Percentiles rank a stretch among this genome's conserved stretches.
phyloP scores from a whole-genome alignment of 2,329 filamentous ascomycete species.

The Penicillium sp. region DNA sequence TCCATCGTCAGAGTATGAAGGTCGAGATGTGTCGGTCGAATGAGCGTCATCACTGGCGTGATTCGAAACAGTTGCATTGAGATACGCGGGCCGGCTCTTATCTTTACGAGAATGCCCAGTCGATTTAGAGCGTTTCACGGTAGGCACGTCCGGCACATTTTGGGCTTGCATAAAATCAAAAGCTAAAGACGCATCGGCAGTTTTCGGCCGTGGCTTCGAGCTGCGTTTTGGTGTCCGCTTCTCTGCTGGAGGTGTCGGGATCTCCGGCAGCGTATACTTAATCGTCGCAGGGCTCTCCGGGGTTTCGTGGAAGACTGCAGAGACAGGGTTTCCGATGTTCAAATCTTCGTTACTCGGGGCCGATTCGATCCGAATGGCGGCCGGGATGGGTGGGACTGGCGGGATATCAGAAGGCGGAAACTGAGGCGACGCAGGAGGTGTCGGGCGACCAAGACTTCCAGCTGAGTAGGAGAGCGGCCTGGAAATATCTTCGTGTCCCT shows the following conservation, averaged over 20 bases:
- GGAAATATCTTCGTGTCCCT: constrained; percentile 29
- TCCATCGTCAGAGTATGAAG: constrained; percentile 31
- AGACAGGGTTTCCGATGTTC: constrained; percentile 75
- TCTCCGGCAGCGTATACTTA: constrained; percentile 64
- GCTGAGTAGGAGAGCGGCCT: constrained; percentile 38
- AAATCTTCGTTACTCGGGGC: constrained; percentile 15
- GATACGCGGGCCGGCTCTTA: constrained; percentile 30
- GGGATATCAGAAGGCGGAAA: constrained; percentile 13
- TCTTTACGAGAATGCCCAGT: constrained; percentile 35
- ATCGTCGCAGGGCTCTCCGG: constrained; percentile 72
- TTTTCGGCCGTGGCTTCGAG: constrained; percentile 42
- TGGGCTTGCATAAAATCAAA: constrained; percentile 25
- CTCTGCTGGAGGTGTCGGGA: constrained; percentile 30
- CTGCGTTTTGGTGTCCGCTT: constrained; percentile 39
- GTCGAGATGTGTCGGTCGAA: constrained; percentile 24
- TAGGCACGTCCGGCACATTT: constrained; percentile 17
- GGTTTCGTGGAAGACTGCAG: constrained; percentile 80
- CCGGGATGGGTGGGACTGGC: constrained; percentile 17
- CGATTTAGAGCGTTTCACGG: constrained; percentile 43
- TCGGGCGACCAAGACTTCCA: constrained; percentile 28
- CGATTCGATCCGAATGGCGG: constrained; percentile 15
- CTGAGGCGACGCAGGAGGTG: constrained; percentile 36
- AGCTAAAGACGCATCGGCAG: constrained; percentile 43
- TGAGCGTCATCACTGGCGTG: constrained; percentile 20
- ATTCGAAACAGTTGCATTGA: constrained; percentile 15